A percentile compares a stretch with the other conserved stretches of the same genome.
Conservation (phyloP, 208 protist genomes). For the Trypanosomatidae sp. region DNA sequence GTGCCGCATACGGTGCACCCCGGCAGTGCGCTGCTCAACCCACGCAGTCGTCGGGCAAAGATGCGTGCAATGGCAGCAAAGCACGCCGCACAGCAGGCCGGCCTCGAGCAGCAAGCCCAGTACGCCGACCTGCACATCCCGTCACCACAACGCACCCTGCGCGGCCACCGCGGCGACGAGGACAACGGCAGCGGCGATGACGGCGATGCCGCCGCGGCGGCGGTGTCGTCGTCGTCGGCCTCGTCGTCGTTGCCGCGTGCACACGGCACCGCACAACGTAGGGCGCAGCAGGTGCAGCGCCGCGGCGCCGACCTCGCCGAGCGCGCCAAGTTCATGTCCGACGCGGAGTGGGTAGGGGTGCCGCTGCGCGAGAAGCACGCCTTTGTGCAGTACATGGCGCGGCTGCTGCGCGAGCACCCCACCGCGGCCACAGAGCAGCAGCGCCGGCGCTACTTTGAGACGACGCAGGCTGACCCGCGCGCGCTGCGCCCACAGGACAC, state of each 20-base stretch:
- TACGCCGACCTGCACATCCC: slow-evolving; percentile 40
- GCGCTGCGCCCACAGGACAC: slow-evolving; percentile 39
- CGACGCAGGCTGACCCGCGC: slow-evolving; percentile 57
- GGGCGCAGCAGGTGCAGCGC: slow-evolving; percentile 11
- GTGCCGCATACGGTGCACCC: slow-evolving; percentile 16
- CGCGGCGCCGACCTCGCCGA: slow-evolving; percentile 41
- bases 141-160: background rate
- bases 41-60: slow-evolving; percentile 41
- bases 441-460: slow-evolving; percentile 77
- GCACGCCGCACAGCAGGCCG: slow-evolving; percentile 8
- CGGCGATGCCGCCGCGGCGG: too few relatives aligned
- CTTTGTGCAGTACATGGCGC: slow-evolving; percentile 63
- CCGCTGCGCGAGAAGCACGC: slow-evolving; percentile 62
- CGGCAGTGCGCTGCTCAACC: slow-evolving; percentile 58
- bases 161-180: background rate
- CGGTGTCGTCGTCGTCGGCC: too few relatives aligned
- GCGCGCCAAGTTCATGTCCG: slow-evolving; percentile 49
- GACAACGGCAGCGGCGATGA: background rate
- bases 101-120: slow-evolving; percentile 48
- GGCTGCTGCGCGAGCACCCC: slow-evolving; percentile 34
- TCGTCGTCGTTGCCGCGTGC: background rate
- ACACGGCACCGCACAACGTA: slow-evolving; percentile 25
- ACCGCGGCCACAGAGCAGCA: slow-evolving; percentile 74
- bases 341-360: slow-evolving; percentile 70
- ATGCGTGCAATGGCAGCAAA: slow-evolving; percentile 20